Percentiles rank a stretch among this genome's conserved stretches.
These are phyloP conservation scores for Buxus sempervirens DNA, from an alignment of 164 flowering plant species.

Conservation along the genomic window DNA sequence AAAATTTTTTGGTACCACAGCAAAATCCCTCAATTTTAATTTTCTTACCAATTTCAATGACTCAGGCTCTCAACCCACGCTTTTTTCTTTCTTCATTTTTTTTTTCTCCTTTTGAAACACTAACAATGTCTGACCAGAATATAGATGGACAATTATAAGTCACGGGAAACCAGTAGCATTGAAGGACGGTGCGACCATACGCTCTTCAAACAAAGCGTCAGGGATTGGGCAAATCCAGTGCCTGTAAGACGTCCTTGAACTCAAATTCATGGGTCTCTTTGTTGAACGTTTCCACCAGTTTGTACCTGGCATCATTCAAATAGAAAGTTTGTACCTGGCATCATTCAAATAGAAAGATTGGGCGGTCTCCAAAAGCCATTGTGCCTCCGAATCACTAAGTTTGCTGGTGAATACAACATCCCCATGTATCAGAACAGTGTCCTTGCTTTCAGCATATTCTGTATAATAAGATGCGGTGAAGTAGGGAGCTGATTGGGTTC, in stretches of 20 bases:
- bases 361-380: slow-evolving; percentile 77
- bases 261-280: slow-evolving; percentile 79
- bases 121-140: too few relatives aligned
- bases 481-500: slow-evolving; percentile 94
- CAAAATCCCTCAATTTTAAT: too few relatives aligned
- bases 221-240: slow-evolving; percentile 65
- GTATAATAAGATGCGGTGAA: slow-evolving; percentile 66
- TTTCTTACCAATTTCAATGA: too few relatives aligned
- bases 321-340: slow-evolving; percentile 67
- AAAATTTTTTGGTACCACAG: too few relatives aligned
- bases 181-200: too few relatives aligned
- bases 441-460: slow-evolving; percentile 84
- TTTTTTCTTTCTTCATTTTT: too few relatives aligned
- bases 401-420: slow-evolving; percentile 88
- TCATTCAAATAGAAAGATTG: slow-evolving; percentile 92
- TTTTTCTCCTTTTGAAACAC: too few relatives aligned
- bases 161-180: too few relatives aligned
- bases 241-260: slow-evolving; percentile 78
- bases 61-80: too few relatives aligned
- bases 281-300: slow-evolving; percentile 84
- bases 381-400: slow-evolving; percentile 74
- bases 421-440: slow-evolving; percentile 81
- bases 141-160: too few relatives aligned
- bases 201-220: slow-evolving; percentile 16
- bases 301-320: slow-evolving; percentile 77